Conservation (phyloP, 106 monocot species). For the Triglochin maritima region DNA sequence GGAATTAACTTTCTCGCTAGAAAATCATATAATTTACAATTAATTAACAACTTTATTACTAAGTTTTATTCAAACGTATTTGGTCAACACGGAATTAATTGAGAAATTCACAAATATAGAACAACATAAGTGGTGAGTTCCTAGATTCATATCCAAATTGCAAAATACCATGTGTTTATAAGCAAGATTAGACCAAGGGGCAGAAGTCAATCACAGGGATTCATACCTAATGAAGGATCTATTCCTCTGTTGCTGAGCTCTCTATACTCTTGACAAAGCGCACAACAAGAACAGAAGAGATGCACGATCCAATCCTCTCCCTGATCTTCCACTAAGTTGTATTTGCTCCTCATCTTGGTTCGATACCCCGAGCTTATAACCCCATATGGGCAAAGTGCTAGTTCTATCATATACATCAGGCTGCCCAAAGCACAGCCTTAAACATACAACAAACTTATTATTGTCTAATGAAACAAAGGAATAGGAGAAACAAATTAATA, state of each 20-base stretch:
- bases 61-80: too few relatives aligned
- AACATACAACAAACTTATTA: not conserved
- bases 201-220: too few relatives aligned
- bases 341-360: conserved; percentile 31
- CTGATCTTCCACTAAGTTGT: conserved; percentile 44
- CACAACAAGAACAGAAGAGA: conserved; percentile 44
- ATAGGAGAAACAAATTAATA: not conserved
- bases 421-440: conserved; percentile 24
- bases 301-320: conserved; percentile 48
- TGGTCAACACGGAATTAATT: too few relatives aligned
- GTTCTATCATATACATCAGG: conserved; percentile 41
- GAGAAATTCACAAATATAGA: not conserved
- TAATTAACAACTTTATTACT: too few relatives aligned
- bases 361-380: conserved; percentile 41
- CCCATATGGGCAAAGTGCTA: conserved; percentile 29
- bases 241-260: conserved; percentile 43
- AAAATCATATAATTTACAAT: too few relatives aligned
- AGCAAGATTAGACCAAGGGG: too few relatives aligned
- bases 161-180: too few relatives aligned
- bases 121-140: not conserved
- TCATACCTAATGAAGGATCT: conserved; percentile 53
- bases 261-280: conserved; percentile 68
- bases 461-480: not conserved
- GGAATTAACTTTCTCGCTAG: too few relatives aligned
- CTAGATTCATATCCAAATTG: not conserved